A percentile compares a stretch with the other conserved stretches of the same genome.
These are phyloP conservation scores for Artemisia tridentata DNA, from an alignment of 129 eudicot genomes.

Conservation along the genomic window DNA sequence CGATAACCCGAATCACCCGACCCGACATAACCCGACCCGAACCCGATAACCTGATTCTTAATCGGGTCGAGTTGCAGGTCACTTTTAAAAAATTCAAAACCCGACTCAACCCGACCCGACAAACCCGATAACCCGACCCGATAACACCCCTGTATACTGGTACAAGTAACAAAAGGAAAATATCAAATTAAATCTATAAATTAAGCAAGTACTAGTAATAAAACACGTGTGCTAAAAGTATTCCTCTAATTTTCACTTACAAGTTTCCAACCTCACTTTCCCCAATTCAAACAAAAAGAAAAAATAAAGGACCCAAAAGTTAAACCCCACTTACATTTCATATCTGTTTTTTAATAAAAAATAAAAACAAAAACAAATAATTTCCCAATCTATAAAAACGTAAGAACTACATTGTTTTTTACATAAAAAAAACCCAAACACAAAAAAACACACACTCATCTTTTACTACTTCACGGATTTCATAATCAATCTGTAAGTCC, in stretches of 20 bases:
- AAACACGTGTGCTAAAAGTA: no score
- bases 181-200: no score
- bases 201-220: no score
- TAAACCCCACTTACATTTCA: conserved; percentile 1
- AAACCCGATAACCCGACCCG: no score
- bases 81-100: no score
- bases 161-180: no score
- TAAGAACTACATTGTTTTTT: background rate
- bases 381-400: conserved; percentile 4
- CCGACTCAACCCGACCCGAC: no score
- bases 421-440: background rate
- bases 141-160: no score
- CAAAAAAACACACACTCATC: conserved; percentile 28
- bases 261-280: conserved; percentile 9
- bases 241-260: background rate
- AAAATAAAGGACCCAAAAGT: conserved; percentile 8
- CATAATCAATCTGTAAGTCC: conserved; percentile 31
- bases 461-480: conserved; percentile 29
- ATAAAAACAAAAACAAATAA: background rate
- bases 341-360: background rate
- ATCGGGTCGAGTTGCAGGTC: no score
- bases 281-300: background rate
- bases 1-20: no score
- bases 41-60: no score
- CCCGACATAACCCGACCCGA: no score